Percentiles rank a stretch among this genome's conserved stretches.
Conservation (phyloP, 2,329 filamentous ascomycete species). For the Exophiala spinifera region DNA sequence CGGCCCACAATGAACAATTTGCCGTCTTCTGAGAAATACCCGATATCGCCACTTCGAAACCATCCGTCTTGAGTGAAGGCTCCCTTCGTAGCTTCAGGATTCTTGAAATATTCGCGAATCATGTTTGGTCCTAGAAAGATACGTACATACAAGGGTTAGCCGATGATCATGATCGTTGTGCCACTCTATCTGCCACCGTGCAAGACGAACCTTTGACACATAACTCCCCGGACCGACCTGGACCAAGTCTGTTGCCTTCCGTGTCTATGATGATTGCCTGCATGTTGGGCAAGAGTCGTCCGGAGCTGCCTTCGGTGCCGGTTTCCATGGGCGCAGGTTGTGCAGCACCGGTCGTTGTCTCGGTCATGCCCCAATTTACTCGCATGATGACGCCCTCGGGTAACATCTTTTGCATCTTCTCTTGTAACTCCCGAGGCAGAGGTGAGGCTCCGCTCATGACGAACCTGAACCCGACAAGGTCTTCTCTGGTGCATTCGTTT, state of each 20-base stretch:
- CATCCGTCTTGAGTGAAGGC: constrained; percentile 37
- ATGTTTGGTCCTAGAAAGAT: constrained; percentile 16
- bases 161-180: constrained; percentile 9
- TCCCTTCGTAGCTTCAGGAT: constrained; percentile 32
- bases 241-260: constrained; percentile 33
- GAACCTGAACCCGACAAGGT: constrained; percentile 13
- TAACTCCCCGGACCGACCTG: constrained; percentile 36
- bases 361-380: constrained; percentile 53
- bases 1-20: constrained; percentile 42
- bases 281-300: constrained; percentile 41
- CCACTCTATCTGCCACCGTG: constrained; percentile 3
- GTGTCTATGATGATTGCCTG: constrained; percentile 35
- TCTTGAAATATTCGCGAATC: constrained; percentile 28
- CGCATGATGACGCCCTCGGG: constrained; percentile 13
- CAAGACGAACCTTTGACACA: constrained; percentile 38
- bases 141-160: no score
- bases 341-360: constrained; percentile 39
- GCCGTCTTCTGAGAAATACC: constrained; percentile 34
- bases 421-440: constrained; percentile 11
- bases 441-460: constrained; percentile 21
- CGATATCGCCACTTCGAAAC: constrained; percentile 45
- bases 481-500: constrained; percentile 17
- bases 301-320: constrained; percentile 48
- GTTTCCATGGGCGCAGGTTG: constrained; percentile 35
- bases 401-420: constrained; percentile 16